Percentiles rank a stretch among this genome's conserved stretches.
Evolutionary conservation across 108 stramenopile species (phyloP).

Genomic region (Nitzschia palea): DNA sequence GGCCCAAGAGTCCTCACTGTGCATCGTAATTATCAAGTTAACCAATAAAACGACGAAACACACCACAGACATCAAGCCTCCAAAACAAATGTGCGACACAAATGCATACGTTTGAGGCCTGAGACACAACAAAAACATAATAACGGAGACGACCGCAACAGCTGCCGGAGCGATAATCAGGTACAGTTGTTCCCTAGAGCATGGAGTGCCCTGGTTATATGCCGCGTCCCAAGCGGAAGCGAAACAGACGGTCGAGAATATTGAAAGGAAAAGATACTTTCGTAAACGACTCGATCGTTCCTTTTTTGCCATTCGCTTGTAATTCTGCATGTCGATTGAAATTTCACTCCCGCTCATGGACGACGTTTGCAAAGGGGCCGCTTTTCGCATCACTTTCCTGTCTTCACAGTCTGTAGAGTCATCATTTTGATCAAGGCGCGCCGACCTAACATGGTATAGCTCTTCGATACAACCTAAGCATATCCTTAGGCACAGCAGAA

Average conservation of each 20-base stretch:
- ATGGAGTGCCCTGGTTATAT: slow-evolving; percentile 18
- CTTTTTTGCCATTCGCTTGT: slow-evolving; percentile 4
- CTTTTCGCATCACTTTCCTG: too few species aligned
- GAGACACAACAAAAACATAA: slow-evolving; percentile 40
- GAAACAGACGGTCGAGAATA: slow-evolving; percentile 41
- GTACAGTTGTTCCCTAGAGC: slow-evolving; percentile 23
- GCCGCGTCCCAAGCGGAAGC: slow-evolving; percentile 51
- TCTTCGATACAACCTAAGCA: slow-evolving; percentile 54
- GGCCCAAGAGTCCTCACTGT: slow-evolving; percentile 50
- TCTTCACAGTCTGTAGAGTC: not conserved
- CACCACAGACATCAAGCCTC: slow-evolving; percentile 36
- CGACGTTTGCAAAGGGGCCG: not conserved
- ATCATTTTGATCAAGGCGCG: slow-evolving; percentile 10
- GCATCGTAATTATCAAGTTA: slow-evolving; percentile 46
- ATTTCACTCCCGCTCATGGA: slow-evolving; percentile 4
- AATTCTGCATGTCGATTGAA: not conserved
- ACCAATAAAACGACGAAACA: slow-evolving; percentile 38
- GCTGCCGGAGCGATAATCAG: slow-evolving; percentile 34
- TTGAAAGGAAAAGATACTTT: slow-evolving; percentile 30
- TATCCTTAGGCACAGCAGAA: slow-evolving; percentile 41
- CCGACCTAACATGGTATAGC: slow-evolving; percentile 21
- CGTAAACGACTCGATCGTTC: slow-evolving; percentile 15
- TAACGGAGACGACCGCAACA: slow-evolving; percentile 25
- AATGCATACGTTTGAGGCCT: slow-evolving; percentile 32
- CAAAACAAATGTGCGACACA: slow-evolving; percentile 31